phyloP scores from a whole-genome alignment of 805 yeast species.

The Dipodascopsis uninucleata region DNA sequence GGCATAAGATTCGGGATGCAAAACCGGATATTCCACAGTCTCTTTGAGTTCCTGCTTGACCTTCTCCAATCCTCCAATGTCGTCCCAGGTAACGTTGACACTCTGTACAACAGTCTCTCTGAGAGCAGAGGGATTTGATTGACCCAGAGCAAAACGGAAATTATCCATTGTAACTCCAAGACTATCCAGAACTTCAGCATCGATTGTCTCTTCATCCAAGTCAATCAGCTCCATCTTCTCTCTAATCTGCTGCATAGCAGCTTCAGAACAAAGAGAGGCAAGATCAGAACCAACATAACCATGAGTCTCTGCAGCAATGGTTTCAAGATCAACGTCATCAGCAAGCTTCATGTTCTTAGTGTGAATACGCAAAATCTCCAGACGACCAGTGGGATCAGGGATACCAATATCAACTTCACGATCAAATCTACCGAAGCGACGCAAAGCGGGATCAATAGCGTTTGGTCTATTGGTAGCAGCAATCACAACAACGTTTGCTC shows the following conservation, averaged over 20 bases:
- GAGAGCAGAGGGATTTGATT: constrained; percentile 96
- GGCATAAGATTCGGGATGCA: constrained; percentile 98
- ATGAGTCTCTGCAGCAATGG: constrained; percentile 95
- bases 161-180: constrained; percentile 98
- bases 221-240: constrained; percentile 99
- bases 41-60: constrained; percentile 96
- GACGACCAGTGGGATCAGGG: constrained; percentile 98
- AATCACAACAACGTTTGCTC: constrained; percentile 95
- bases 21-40: constrained; percentile 97
- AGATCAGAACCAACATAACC: constrained; percentile 99
- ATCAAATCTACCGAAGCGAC: constrained; percentile 83
- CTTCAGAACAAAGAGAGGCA: constrained; percentile 98
- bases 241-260: constrained; percentile 99
- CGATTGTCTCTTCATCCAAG: constrained; percentile 92
- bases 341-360: constrained; percentile 97
- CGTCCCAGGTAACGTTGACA: constrained; percentile 99
- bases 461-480: constrained; percentile 94
- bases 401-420: constrained; percentile 85
- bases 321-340: constrained; percentile 92
- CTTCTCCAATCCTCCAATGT: constrained; percentile 96
- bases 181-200: constrained; percentile 93
- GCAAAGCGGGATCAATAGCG: constrained; percentile 78
- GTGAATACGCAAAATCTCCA: constrained; percentile 94
- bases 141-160: constrained; percentile 95
- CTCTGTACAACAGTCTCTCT: constrained; percentile 99